Conservation (phyloP, 2,329 filamentous ascomycete species). For the Alternaria consortialis region DNA sequence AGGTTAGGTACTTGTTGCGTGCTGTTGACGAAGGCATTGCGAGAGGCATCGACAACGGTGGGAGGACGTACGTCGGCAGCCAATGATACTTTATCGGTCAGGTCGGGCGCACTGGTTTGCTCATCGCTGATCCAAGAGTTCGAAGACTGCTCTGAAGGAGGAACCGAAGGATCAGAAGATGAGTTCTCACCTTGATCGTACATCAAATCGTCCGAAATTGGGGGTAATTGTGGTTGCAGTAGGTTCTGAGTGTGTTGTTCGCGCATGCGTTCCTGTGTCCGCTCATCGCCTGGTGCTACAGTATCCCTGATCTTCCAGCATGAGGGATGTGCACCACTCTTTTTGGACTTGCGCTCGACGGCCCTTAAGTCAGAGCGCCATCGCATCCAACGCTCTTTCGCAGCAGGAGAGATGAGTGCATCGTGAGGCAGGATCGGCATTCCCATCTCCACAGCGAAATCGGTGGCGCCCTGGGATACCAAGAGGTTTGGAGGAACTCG, state of each 20-base stretch:
- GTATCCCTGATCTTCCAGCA: slow-evolving; percentile 38
- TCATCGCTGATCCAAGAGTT: slow-evolving; percentile 30
- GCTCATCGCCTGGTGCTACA: slow-evolving; percentile 40
- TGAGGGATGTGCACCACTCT: slow-evolving; percentile 38
- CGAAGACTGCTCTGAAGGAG: slow-evolving; percentile 29
- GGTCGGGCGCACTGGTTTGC: slow-evolving; percentile 25
- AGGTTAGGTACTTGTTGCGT: slow-evolving; percentile 52
- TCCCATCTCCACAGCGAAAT: slow-evolving; percentile 84
- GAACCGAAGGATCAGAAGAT: slow-evolving; percentile 27
- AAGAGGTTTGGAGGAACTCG: slow-evolving; percentile 93
- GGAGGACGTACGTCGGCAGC: slow-evolving; percentile 15
- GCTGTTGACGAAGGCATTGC: slow-evolving; percentile 55
- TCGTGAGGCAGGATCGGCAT: slow-evolving; percentile 79
- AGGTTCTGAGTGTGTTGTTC: slow-evolving; percentile 51
- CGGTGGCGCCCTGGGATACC: slow-evolving; percentile 82
- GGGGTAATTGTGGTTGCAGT: slow-evolving; percentile 32
- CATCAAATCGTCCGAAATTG: slow-evolving; percentile 29
- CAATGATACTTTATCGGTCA: slow-evolving; percentile 18
- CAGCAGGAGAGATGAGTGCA: slow-evolving; percentile 78
- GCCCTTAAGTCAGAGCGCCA: slow-evolving; percentile 78
- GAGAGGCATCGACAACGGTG: slow-evolving; percentile 45
- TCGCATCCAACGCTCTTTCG: slow-evolving; percentile 77
- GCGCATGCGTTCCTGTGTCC: slow-evolving; percentile 45
- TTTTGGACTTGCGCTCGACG: slow-evolving; percentile 61
- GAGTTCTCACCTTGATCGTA: slow-evolving; percentile 23